A percentile compares a stretch with the other conserved stretches of the same genome.
Evolutionary conservation across 192 early-diverging fungal species (phyloP).

Genomic region (Dimargaris cristalligena): DNA sequence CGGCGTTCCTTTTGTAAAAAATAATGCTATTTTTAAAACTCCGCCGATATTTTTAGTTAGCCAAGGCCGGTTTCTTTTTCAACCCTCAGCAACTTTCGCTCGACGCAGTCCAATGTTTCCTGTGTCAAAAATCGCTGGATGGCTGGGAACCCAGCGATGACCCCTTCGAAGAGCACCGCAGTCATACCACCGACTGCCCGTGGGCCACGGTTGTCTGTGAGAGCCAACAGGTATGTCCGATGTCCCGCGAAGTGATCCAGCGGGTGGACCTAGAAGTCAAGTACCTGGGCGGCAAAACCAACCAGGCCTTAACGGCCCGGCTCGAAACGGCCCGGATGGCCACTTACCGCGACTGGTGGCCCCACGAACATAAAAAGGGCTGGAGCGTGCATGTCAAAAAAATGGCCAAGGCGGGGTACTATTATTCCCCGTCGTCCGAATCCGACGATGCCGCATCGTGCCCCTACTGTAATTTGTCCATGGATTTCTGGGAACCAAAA

Average conservation of each 20-base stretch:
- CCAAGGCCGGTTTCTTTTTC: constrained; percentile 29
- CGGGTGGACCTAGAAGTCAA: background rate
- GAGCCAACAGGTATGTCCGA: background rate
- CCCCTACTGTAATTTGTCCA: constrained; percentile 24
- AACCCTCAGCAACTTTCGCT: constrained; percentile 24
- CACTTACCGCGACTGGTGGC: constrained; percentile 18
- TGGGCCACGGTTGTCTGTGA: constrained; percentile 26
- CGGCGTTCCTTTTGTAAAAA: background rate
- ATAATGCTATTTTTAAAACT: background rate
- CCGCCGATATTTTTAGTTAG: constrained; percentile 11
- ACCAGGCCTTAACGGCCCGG: background rate
- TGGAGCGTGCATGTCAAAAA: constrained; percentile 26
- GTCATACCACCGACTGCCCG: constrained; percentile 21
- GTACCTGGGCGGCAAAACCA: constrained; percentile 3
- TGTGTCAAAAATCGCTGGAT: constrained; percentile 26
- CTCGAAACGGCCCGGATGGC: constrained; percentile 4
- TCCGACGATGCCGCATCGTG: constrained; percentile 27
- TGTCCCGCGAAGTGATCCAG: background rate
- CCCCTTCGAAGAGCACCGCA: constrained; percentile 28
- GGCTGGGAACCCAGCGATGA: constrained; percentile 29
- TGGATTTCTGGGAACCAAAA: constrained; percentile 29
- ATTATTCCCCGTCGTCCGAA: constrained; percentile 23
- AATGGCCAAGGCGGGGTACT: constrained; percentile 26
- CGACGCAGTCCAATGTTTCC: constrained; percentile 30
- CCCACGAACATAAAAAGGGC: constrained; percentile 18